Evolutionary conservation across 2,329 filamentous ascomycete genomes (phyloP).

Genomic region (Colletotrichum sp.): DNA sequence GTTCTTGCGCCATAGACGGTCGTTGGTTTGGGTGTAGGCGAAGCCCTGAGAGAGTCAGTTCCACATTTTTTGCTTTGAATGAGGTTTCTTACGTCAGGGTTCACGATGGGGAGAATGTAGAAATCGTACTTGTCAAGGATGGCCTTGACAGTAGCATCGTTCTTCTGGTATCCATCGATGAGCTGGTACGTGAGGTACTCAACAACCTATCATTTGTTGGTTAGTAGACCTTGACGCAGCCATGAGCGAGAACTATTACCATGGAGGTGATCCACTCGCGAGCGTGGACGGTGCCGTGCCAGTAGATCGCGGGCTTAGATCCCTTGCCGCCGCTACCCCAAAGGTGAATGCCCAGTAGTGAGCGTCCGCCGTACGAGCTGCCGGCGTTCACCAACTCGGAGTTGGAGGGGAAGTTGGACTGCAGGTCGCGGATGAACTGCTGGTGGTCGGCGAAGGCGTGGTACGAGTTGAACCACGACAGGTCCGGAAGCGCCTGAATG

Average conservation of each 20-base stretch:
- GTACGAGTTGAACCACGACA: slow-evolving; percentile 58
- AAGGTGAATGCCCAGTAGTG: slow-evolving; percentile 68
- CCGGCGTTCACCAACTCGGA: slow-evolving; percentile 56
- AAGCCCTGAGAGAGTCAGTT: slow-evolving; percentile 48
- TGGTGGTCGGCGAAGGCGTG: slow-evolving; percentile 57
- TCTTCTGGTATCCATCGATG: slow-evolving; percentile 48
- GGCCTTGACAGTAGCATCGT: slow-evolving; percentile 38
- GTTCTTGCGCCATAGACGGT: slow-evolving; percentile 70
- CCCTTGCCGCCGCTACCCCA: slow-evolving; percentile 52
- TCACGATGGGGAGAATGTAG: slow-evolving; percentile 68
- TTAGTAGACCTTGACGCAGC: not conserved
- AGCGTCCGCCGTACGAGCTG: slow-evolving; percentile 48
- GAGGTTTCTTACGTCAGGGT: slow-evolving; percentile 60
- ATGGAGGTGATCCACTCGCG: slow-evolving; percentile 66
- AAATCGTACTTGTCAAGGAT: slow-evolving; percentile 69
- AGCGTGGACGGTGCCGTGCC: slow-evolving; percentile 64
- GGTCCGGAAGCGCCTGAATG: slow-evolving; percentile 24
- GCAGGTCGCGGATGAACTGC: slow-evolving; percentile 51
- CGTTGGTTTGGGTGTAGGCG: slow-evolving; percentile 58
- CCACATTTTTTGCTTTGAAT: too few species aligned
- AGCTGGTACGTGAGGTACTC: slow-evolving; percentile 60
- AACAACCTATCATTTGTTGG: slow-evolving; percentile 32
- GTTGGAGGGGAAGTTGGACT: slow-evolving; percentile 44
- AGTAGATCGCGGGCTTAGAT: slow-evolving; percentile 56
- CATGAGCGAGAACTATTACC: slow-evolving; percentile 29